phyloP scores from a whole-genome alignment of 768 basidiomycete species.

The Podaxis mareebaensis region DNA sequence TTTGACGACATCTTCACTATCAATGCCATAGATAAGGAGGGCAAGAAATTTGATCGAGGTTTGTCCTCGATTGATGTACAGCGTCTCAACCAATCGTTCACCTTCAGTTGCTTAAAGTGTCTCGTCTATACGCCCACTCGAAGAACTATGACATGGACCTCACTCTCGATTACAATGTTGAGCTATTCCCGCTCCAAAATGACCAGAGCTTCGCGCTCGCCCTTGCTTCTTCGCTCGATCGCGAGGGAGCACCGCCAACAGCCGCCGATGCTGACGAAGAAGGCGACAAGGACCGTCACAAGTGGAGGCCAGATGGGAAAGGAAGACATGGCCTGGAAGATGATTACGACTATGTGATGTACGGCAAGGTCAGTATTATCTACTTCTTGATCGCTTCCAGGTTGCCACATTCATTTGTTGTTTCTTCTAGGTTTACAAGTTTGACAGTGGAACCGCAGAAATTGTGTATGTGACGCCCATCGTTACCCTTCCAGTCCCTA shows the following conservation, averaged over 20 bases:
- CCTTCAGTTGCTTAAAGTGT: conserved; percentile 54
- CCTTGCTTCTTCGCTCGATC: conserved; percentile 77
- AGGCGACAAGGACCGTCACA: conserved; percentile 74
- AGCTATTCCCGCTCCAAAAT: conserved; percentile 74
- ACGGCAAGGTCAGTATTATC: conserved; percentile 75
- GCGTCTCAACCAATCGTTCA: not conserved
- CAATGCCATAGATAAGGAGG: conserved; percentile 82
- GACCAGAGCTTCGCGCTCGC: conserved; percentile 82
- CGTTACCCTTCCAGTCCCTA: conserved; percentile 16
- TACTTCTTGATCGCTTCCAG: not conserved
- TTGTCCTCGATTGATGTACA: conserved; percentile 25
- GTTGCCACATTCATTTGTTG: not conserved
- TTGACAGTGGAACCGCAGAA: conserved; percentile 83
- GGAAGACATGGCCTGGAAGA: conserved; percentile 82
- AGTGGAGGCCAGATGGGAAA: conserved; percentile 87
- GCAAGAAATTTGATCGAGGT: conserved; percentile 99
- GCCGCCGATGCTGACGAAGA: conserved; percentile 52
- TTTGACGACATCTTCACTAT: conserved; percentile 95
- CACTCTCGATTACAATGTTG: conserved; percentile 92
- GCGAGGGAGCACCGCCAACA: conserved; percentile 47
- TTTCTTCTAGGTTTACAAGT: conserved; percentile 83
- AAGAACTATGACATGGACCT: conserved; percentile 92
- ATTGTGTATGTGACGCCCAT: conserved; percentile 64
- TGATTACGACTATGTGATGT: conserved; percentile 99
- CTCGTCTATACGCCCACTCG: conserved; percentile 85